Conservation (phyloP, 164 flowering plant species). For the Brasenia schreberi region DNA sequence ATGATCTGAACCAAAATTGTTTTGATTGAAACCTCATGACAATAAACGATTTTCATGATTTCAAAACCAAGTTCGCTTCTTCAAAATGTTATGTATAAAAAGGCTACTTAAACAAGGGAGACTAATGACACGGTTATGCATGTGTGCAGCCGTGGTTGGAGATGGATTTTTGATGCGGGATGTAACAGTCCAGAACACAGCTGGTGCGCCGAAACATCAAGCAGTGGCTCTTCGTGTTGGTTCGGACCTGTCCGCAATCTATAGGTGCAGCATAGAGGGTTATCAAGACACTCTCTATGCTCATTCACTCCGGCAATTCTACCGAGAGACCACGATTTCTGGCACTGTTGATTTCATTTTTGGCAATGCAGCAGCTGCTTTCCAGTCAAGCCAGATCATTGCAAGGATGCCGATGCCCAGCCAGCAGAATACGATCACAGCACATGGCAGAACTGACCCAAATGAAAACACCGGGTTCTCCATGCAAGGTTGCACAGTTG, state of each 20-base stretch:
- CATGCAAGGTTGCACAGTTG: slow-evolving; percentile 48
- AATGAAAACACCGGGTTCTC: slow-evolving; percentile 72
- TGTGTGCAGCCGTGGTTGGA: slow-evolving; percentile 6
- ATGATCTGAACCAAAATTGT: too few relatives aligned
- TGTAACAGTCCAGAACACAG: slow-evolving; percentile 4
- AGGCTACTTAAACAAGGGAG: too few relatives aligned
- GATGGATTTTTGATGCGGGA: slow-evolving; percentile 14
- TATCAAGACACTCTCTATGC: slow-evolving; percentile 1
- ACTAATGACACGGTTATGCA: background rate
- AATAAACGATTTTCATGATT: too few relatives aligned
- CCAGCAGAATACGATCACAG: slow-evolving; percentile 8
- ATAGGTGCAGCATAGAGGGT: background rate
- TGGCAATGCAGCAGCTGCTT: slow-evolving; percentile 11
- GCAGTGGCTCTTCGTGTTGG: slow-evolving; percentile 2
- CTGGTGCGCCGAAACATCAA: slow-evolving; percentile 1
- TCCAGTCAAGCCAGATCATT: slow-evolving; percentile 5
- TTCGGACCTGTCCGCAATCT: background rate
- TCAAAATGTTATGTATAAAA: too few relatives aligned
- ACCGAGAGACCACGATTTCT: slow-evolving; percentile 3
- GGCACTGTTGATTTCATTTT: slow-evolving; percentile 14
- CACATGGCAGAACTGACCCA: slow-evolving; percentile 60
- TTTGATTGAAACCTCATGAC: too few relatives aligned
- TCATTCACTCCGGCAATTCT: slow-evolving; percentile 13
- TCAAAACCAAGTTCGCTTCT: too few relatives aligned
- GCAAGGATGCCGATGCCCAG: slow-evolving; percentile 6